These are phyloP conservation scores for Cyberlindnera euphorbiiphila DNA, from an alignment of 805 yeast genomes.

Conservation along the genomic window DNA sequence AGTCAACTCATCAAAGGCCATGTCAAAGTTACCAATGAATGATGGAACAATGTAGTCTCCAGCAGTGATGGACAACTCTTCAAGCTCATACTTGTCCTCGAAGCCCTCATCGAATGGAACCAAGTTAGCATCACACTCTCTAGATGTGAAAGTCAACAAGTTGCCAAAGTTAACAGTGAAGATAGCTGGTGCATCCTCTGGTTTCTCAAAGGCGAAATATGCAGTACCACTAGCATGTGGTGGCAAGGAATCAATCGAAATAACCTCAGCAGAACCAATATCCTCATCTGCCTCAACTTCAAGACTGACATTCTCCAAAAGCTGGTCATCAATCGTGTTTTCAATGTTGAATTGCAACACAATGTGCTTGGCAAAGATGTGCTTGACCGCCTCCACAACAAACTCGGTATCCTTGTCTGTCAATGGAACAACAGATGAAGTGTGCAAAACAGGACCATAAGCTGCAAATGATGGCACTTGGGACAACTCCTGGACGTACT, in stretches of 20 bases:
- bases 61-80: slow-evolving; percentile 64
- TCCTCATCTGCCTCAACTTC: slow-evolving; percentile 56
- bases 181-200: slow-evolving; percentile 41
- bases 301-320: slow-evolving; percentile 73
- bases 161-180: slow-evolving; percentile 55
- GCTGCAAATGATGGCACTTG: slow-evolving; percentile 67
- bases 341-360: slow-evolving; percentile 79
- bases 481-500: slow-evolving; percentile 65
- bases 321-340: slow-evolving; percentile 77
- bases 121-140: slow-evolving; percentile 74
- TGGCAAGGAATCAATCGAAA: slow-evolving; percentile 66
- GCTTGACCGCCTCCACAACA: slow-evolving; percentile 80
- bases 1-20: slow-evolving; percentile 68
- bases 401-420: slow-evolving; percentile 94
- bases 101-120: slow-evolving; percentile 71
- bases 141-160: slow-evolving; percentile 67
- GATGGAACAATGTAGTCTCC: slow-evolving; percentile 83
- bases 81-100: slow-evolving; percentile 91
- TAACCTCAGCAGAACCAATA: slow-evolving; percentile 55
- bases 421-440: slow-evolving; percentile 59
- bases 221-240: slow-evolving; percentile 72
- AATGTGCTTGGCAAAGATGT: slow-evolving; percentile 67
- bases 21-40: slow-evolving; percentile 71
- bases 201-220: slow-evolving; percentile 71
- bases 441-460: slow-evolving; percentile 73